Evolutionary conservation across 1,139 yeast species (phyloP), one percentile per base, ranked within the genome.

Genomic region (Sugiyamaella novakii): DNA sequence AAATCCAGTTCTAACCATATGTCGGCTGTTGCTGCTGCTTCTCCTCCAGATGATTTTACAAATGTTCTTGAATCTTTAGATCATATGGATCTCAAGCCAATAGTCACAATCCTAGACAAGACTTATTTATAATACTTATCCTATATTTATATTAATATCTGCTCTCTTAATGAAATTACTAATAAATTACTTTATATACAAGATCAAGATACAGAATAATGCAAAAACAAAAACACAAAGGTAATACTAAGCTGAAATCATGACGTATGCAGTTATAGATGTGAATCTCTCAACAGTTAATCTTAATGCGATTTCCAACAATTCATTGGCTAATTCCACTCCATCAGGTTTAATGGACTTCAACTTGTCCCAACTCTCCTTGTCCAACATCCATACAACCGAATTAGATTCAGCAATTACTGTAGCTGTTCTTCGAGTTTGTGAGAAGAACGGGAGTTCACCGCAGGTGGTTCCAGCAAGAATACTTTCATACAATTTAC

Each of bases 401-500:
- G 86, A 73, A 50, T 84, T 87, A 1, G 73, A 69, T 47, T 77
- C 80, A 2, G 76, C 73, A 0, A 65, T 50, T 54, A 74, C 58
- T 0, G 68, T 65, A n/a, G 73, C 71, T 1, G 70, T 65, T 12
- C 72, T 58, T n/a, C 51, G 51, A 1, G 61, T 72, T 75, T 34
- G 80, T 66, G 61, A 78, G 73, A 66, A 78, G 74, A 54, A 75
- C 58, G 61, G 77, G 60, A 84, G 68, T 63, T 84, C 89, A 2
- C 98, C 98, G 67, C 89, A 87, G 3, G 95, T 83, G 0, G 97
- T 89, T 55, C 89, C 81, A n/a, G 96, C 95, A 28, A 92, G 76
- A 50, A 91, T 79, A 14, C 88, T 83, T 54, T 92, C 92, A 50
- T 78, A 79, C 30, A 91, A 75, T 38, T 78, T 79, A 3, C 86